Conservation (phyloP, 768 basidiomycete genomes). For the Tubosaeta sp. region DNA sequence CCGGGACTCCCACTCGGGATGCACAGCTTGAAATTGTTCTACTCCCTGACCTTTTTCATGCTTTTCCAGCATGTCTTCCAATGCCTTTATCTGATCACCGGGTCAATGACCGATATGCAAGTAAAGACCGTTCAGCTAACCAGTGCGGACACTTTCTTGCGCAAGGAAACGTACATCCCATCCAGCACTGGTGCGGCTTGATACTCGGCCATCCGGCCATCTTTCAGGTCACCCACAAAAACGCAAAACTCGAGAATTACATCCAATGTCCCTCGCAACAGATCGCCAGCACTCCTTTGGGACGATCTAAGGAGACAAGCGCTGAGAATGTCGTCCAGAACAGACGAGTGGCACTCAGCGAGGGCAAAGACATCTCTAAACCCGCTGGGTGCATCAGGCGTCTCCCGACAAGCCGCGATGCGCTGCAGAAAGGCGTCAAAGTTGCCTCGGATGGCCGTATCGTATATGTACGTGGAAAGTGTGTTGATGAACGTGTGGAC, state of each 20-base stretch:
- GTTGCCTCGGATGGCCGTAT: conserved; percentile 76
- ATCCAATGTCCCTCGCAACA: conserved; percentile 60
- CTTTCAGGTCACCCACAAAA: conserved; percentile 56
- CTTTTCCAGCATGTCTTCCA: conserved; percentile 58
- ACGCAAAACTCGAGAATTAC: conserved; percentile 64
- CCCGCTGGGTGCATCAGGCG: conserved; percentile 12
- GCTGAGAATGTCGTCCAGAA: conserved; percentile 72
- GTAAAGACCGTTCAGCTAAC: conserved; percentile 37
- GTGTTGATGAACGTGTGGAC: conserved; percentile 65
- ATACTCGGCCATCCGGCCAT: conserved; percentile 56
- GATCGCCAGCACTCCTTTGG: conserved; percentile 62
- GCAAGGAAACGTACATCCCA: conserved; percentile 51
- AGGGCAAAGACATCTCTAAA: conserved; percentile 77
- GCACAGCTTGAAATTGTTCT: conserved; percentile 22
- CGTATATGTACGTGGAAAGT: conserved; percentile 71
- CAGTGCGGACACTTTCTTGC: conserved; percentile 50
- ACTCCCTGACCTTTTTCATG: conserved; percentile 20
- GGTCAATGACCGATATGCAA: neutral
- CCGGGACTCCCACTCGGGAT: conserved; percentile 28
- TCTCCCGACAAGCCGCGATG: conserved; percentile 27
- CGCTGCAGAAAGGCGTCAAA: conserved; percentile 64
- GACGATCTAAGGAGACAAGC: conserved; percentile 69
- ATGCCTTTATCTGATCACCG: conserved; percentile 45
- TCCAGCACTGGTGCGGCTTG: conserved; percentile 56
- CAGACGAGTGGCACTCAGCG: conserved; percentile 56